These are phyloP conservation scores for Venustampulla echinocandica DNA, from an alignment of 495 filamentous ascomycete genomes.

Conservation along the genomic window DNA sequence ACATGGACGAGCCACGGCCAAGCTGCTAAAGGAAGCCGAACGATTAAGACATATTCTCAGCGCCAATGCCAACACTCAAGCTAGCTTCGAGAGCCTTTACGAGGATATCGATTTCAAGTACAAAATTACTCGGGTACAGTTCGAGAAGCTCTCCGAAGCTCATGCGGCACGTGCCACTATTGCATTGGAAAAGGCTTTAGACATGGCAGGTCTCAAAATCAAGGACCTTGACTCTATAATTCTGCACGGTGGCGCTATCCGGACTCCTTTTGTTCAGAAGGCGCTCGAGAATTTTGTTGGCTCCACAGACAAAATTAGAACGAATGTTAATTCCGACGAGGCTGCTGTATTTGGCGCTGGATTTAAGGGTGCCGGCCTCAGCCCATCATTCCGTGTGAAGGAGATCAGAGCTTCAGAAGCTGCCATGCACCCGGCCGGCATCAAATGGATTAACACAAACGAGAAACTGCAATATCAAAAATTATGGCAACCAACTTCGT, in stretches of 20 bases:
- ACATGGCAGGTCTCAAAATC: constrained; percentile 60
- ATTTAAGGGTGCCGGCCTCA: constrained; percentile 85
- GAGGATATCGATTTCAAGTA: constrained; percentile 91
- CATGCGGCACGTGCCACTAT: constrained; percentile 58
- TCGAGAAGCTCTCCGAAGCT: constrained; percentile 69
- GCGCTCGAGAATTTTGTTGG: constrained; percentile 71
- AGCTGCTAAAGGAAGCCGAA: constrained; percentile 87
- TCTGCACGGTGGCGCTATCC: constrained; percentile 80
- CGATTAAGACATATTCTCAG: constrained; percentile 82
- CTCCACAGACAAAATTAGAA: constrained; percentile 66
- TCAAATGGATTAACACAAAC: constrained; percentile 65
- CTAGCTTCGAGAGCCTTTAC: constrained; percentile 79
- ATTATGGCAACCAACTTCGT: constrained; percentile 72
- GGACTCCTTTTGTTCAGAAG: constrained; percentile 92
- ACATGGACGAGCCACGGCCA: constrained; percentile 78
- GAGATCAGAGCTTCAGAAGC: constrained; percentile 77
- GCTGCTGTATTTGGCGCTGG: constrained; percentile 94
- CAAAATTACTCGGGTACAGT: constrained; percentile 71
- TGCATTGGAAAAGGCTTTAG: constrained; percentile 67
- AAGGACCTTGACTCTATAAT: constrained; percentile 83
- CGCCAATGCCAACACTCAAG: constrained; percentile 74
- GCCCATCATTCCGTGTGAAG: constrained; percentile 92
- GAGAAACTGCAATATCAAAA: constrained; percentile 48
- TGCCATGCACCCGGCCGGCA: constrained; percentile 59
- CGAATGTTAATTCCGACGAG: constrained; percentile 96